Evolutionary conservation across 2,329 filamentous ascomycete genomes (phyloP).

Genomic region (Talaromyces rugulosus): DNA sequence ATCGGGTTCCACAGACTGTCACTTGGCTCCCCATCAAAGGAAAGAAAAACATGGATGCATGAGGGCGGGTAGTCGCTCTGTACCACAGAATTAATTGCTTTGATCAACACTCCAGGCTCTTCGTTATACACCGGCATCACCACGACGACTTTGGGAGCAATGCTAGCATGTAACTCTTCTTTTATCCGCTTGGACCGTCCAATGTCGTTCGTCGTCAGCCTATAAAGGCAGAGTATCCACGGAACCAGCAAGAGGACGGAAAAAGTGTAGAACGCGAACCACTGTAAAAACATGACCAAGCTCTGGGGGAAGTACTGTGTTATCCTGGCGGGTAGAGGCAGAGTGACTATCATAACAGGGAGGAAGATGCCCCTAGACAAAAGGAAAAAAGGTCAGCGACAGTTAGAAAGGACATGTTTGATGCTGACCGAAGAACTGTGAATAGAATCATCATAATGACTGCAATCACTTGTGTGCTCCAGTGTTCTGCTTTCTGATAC

Average conservation of each 20-base stretch:
- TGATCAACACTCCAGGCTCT: slow-evolving; percentile 74
- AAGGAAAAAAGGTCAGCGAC: neutral
- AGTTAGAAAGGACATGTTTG: neutral
- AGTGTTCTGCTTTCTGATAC: slow-evolving; percentile 82
- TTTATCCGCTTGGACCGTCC: slow-evolving; percentile 79
- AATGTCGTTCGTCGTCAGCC: slow-evolving; percentile 80
- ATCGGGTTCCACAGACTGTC: slow-evolving; percentile 87
- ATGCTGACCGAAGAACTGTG: slow-evolving; percentile 64
- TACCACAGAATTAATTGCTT: slow-evolving; percentile 85
- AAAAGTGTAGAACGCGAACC: slow-evolving; percentile 95
- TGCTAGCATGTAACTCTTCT: slow-evolving; percentile 74
- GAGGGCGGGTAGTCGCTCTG: slow-evolving; percentile 89
- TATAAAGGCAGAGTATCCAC: slow-evolving; percentile 90
- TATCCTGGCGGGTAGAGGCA: slow-evolving; percentile 72
- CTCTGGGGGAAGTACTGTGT: slow-evolving; percentile 65
- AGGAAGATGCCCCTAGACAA: slow-evolving; percentile 69
- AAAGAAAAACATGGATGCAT: slow-evolving; percentile 91
- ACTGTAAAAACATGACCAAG: slow-evolving; percentile 73
- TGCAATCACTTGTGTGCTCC: slow-evolving; percentile 75
- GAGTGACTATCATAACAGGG: slow-evolving; percentile 88
- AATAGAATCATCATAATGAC: slow-evolving; percentile 71
- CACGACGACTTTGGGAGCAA: slow-evolving; percentile 88
- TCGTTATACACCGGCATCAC: slow-evolving; percentile 98
- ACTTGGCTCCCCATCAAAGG: slow-evolving; percentile 86
- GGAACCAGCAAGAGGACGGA: slow-evolving; percentile 78